phyloP scores from a whole-genome alignment of 2,329 filamentous ascomycete species.

The Didymella lethalis region DNA sequence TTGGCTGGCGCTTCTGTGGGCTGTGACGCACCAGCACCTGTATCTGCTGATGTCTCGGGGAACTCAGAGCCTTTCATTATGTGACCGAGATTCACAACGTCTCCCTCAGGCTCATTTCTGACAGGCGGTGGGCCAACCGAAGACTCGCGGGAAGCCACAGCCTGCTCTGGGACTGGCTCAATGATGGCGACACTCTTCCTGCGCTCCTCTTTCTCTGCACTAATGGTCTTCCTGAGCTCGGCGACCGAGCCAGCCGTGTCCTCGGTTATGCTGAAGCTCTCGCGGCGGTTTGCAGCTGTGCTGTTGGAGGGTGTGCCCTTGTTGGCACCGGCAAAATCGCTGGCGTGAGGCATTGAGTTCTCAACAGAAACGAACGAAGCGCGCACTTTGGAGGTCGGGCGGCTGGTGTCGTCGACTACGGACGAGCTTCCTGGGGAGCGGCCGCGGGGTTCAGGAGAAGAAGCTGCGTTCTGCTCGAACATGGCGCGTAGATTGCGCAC shows the following conservation, averaged over 20 bases:
- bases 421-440: constrained; percentile 52
- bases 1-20: constrained; percentile 13
- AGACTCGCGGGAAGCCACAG: constrained; percentile 51
- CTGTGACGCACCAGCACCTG: constrained; percentile 15
- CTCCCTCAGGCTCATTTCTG: constrained; percentile 35
- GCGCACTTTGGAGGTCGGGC: constrained; percentile 55
- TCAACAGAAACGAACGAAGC: constrained; percentile 60
- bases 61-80: constrained; percentile 50
- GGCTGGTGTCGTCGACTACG: constrained; percentile 40
- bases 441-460: constrained; percentile 55
- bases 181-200: constrained; percentile 46
- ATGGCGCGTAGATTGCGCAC: constrained; percentile 60
- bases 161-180: constrained; percentile 54
- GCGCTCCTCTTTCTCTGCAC: constrained; percentile 52
- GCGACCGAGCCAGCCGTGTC: constrained; percentile 45
- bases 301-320: constrained; percentile 43
- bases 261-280: constrained; percentile 54
- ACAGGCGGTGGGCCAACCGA: constrained; percentile 46
- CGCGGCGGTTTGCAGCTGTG: constrained; percentile 44
- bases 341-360: constrained; percentile 45
- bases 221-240: constrained; percentile 52
- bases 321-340: constrained; percentile 35
- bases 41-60: constrained; percentile 34
- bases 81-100: constrained; percentile 43
- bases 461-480: constrained; percentile 53